phyloP scores from a whole-genome alignment of 345 rosid species.

The Eucalyptus polybractea region DNA sequence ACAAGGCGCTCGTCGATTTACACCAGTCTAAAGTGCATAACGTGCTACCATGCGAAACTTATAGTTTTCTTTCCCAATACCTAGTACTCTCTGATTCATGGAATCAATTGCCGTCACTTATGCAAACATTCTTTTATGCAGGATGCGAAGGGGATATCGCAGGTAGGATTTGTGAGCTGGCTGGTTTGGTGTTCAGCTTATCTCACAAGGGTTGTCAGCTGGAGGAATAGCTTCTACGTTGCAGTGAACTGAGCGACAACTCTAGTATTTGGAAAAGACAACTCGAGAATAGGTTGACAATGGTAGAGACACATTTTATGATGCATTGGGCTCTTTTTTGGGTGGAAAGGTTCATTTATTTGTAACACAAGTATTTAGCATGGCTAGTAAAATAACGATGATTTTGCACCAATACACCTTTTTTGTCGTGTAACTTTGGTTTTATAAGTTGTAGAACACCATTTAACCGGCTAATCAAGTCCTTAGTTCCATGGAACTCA shows the following conservation, averaged over 20 bases:
- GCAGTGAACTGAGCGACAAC: slow-evolving; percentile 67
- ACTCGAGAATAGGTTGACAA: slow-evolving; percentile 31
- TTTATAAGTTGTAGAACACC: background rate
- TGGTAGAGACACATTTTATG: background rate
- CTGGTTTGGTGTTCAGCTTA: slow-evolving; percentile 62
- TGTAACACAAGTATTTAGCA: background rate
- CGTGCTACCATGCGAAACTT: too few species aligned
- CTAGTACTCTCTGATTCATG: too few species aligned
- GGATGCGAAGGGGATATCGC: slow-evolving; percentile 43
- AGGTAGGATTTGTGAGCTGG: slow-evolving; percentile 51
- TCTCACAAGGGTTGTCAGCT: slow-evolving; percentile 56
- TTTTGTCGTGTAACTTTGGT: background rate
- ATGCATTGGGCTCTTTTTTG: background rate
- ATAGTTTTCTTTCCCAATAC: too few species aligned
- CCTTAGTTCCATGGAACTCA: background rate
- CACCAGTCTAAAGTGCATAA: too few species aligned
- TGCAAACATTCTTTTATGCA: background rate
- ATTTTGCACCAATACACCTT: background rate
- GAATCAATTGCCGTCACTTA: too few species aligned
- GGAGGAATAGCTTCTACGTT: slow-evolving; percentile 63
- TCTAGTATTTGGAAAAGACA: slow-evolving; percentile 57
- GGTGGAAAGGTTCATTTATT: background rate
- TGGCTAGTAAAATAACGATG: background rate
- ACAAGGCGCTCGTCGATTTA: too few species aligned
- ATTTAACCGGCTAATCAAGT: background rate